A percentile compares a stretch with the other conserved stretches of the same genome.
These are phyloP conservation scores for Wickerhamiella siamensis DNA, from an alignment of 805 yeast species.

Conservation along the genomic window DNA sequence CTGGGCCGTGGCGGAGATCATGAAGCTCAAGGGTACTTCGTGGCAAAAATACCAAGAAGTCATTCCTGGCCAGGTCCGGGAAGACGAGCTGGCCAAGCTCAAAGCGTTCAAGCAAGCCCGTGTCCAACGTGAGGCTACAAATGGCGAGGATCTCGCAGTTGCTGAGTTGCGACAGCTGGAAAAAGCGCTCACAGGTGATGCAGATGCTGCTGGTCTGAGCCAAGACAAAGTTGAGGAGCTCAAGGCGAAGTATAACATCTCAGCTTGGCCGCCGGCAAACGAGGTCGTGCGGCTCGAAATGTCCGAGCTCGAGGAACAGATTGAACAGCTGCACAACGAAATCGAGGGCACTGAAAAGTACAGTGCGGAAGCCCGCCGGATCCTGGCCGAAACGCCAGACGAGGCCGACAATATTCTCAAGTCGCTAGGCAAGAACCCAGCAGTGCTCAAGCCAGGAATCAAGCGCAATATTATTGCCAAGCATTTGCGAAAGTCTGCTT, in stretches of 20 bases:
- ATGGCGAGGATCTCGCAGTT: conserved; percentile 16
- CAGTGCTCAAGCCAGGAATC: conserved; percentile 34
- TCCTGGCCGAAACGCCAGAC: conserved; percentile 24
- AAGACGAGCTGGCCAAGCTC: conserved; percentile 50
- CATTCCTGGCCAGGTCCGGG: conserved; percentile 50
- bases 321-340: conserved; percentile 26
- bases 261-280: conserved; percentile 34
- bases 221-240: conserved; percentile 27
- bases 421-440: conserved; percentile 29
- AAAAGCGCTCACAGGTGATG: conserved; percentile 16
- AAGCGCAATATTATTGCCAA: conserved; percentile 63
- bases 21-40: conserved; percentile 80
- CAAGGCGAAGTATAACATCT: conserved; percentile 33
- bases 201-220: background rate
- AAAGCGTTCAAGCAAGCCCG: conserved; percentile 41
- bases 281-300: conserved; percentile 31
- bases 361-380: conserved; percentile 17
- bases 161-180: conserved; percentile 16
- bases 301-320: conserved; percentile 25
- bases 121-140: conserved; percentile 20
- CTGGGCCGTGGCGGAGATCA: conserved; percentile 86
- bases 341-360: conserved; percentile 18
- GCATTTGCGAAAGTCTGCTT: conserved; percentile 22
- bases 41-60: conserved; percentile 64
- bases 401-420: conserved; percentile 27